A percentile compares a stretch with the other conserved stretches of the same genome.
Evolutionary conservation across 257 asterid species (phyloP).

Genomic region (Gentiana dahurica): DNA sequence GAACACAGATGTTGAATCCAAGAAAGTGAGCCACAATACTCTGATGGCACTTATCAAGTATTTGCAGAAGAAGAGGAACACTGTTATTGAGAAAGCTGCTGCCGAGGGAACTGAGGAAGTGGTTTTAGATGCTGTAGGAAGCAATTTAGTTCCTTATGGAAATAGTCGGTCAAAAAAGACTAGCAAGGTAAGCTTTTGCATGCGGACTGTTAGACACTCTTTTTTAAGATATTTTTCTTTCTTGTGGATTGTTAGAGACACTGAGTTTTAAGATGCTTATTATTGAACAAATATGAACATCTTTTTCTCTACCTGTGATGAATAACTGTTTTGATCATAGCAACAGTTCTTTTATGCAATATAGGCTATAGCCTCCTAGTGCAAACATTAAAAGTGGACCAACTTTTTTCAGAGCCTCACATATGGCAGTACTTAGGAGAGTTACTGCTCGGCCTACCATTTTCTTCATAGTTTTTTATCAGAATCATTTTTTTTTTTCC

Average conservation of each 20-base stretch:
- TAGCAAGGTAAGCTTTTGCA: slow-evolving; percentile 40
- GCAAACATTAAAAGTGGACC: too few relatives aligned
- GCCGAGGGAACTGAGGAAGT: slow-evolving; percentile 98
- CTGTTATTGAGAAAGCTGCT: slow-evolving; percentile 83
- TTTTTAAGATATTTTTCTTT: slow-evolving; percentile 2
- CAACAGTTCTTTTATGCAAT: too few relatives aligned
- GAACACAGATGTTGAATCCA: slow-evolving; percentile 61
- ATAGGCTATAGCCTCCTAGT: too few relatives aligned
- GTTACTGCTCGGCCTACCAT: too few relatives aligned
- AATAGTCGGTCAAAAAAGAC: slow-evolving; percentile 51
- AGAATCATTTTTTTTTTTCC: too few relatives aligned
- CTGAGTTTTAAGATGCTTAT: too few relatives aligned
- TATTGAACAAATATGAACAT: too few relatives aligned
- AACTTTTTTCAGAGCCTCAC: too few relatives aligned
- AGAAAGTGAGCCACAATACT: slow-evolving; percentile 89
- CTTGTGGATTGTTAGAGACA: not conserved
- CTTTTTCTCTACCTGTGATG: too few relatives aligned
- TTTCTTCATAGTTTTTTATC: too few relatives aligned
- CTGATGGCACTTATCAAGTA: slow-evolving; percentile 94
- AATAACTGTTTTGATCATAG: too few relatives aligned
- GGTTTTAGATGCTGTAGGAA: slow-evolving; percentile 93
- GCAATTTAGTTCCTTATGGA: slow-evolving; percentile 57
- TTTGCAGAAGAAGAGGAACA: slow-evolving; percentile 76
- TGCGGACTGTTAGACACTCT: not conserved
- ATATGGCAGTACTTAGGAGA: too few relatives aligned